phyloP scores from a whole-genome alignment of 805 yeast genomes.

The Wickerhamomyces queroliae region DNA sequence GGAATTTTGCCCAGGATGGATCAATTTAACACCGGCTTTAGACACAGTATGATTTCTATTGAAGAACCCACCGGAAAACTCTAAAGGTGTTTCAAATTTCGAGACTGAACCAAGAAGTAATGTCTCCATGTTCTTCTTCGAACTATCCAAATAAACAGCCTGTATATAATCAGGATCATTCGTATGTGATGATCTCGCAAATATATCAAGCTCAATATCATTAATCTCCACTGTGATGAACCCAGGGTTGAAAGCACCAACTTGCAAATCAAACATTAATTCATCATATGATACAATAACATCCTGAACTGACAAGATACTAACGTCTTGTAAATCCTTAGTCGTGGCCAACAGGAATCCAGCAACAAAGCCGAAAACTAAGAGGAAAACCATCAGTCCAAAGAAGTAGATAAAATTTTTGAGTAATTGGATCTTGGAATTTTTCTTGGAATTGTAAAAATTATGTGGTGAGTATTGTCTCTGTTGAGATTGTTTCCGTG shows the following conservation, averaged over 20 bases:
- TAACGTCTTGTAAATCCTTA: slow-evolving; percentile 69
- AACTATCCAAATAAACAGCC: slow-evolving; percentile 9
- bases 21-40: slow-evolving; percentile 61
- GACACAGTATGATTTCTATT: slow-evolving; percentile 53
- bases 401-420: slow-evolving; percentile 29
- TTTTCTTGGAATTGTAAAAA: slow-evolving; percentile 26
- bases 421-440: slow-evolving; percentile 25
- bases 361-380: slow-evolving; percentile 67
- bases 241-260: slow-evolving; percentile 86
- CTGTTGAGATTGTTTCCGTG: slow-evolving; percentile 8
- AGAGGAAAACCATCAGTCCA: slow-evolving; percentile 36
- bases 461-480: slow-evolving; percentile 44
- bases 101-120: slow-evolving; percentile 68
- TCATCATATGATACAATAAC: slow-evolving; percentile 81
- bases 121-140: slow-evolving; percentile 36
- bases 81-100: slow-evolving; percentile 64
- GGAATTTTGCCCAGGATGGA: slow-evolving; percentile 58
- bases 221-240: slow-evolving; percentile 59
- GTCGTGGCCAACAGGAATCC: slow-evolving; percentile 86
- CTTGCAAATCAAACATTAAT: slow-evolving; percentile 68
- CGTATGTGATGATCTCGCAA: slow-evolving; percentile 64
- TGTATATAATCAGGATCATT: slow-evolving; percentile 8
- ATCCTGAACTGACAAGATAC: slow-evolving; percentile 57
- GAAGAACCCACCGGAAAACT: slow-evolving; percentile 75
- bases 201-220: slow-evolving; percentile 74